phyloP scores from a whole-genome alignment of 2,329 filamentous ascomycete species.

The Aaosphaeria pasadenensis region DNA sequence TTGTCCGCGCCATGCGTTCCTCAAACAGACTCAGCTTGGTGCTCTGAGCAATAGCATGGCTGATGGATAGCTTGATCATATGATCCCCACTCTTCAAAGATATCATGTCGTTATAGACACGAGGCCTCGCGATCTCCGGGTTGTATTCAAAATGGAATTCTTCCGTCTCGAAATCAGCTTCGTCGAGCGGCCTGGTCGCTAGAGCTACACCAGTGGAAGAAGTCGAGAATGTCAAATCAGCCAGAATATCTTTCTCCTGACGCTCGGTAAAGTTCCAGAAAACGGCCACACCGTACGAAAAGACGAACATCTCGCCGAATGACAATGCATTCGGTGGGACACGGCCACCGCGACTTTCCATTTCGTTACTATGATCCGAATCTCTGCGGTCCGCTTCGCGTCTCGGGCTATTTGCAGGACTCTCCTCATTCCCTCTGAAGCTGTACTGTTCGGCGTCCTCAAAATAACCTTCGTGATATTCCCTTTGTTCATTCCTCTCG shows the following conservation, averaged over 20 bases:
- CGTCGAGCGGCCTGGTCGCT: constrained; percentile 74
- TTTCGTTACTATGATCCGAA: constrained; percentile 1
- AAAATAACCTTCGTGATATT: constrained; percentile 90
- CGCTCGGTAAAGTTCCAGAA: constrained; percentile 98
- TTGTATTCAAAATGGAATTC: constrained; percentile 99
- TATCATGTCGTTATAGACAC: constrained; percentile 99
- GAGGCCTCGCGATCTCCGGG: constrained; percentile 75
- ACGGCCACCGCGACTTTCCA: constrained; percentile 43
- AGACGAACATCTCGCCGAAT: constrained; percentile 95
- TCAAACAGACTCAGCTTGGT: constrained; percentile 97
- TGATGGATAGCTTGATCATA: constrained; percentile 98
- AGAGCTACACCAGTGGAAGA: constrained; percentile 65
- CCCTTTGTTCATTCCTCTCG: constrained; percentile 82
- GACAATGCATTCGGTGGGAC: constrained; percentile 69
- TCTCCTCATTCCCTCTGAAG: constrained; percentile 33
- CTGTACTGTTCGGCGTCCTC: constrained; percentile 65
- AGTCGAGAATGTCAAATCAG: constrained; percentile 86
- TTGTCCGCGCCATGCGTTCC: constrained; percentile 90
- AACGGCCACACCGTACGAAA: constrained; percentile 93
- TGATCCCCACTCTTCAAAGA: constrained; percentile 91
- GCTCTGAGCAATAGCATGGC: constrained; percentile 94
- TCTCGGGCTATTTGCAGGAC: constrained; percentile 17
- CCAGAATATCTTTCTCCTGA: constrained; percentile 94
- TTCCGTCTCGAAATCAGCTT: constrained; percentile 93
- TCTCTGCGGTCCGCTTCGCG: constrained; percentile 2